These are phyloP conservation scores for Syzygium aqueum DNA, from an alignment of 345 rosid species.

Conservation along the genomic window DNA sequence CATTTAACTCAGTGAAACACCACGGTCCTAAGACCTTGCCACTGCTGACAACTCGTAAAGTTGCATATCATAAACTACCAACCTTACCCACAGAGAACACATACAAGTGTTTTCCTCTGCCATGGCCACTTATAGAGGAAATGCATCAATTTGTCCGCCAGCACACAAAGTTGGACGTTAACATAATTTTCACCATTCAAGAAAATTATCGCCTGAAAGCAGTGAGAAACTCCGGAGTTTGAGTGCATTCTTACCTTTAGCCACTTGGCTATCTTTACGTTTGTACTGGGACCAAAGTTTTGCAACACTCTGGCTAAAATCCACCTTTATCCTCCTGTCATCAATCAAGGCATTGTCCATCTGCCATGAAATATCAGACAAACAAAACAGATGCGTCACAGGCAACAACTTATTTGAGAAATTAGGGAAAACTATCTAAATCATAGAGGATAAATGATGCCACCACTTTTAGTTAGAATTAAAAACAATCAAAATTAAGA, in stretches of 20 bases:
- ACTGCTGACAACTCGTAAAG: neutral
- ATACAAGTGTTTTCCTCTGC: neutral
- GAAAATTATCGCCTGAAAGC: neutral
- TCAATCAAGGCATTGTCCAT: conserved; percentile 98
- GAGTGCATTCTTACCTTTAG: conserved; percentile 36
- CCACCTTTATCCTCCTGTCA: conserved; percentile 94
- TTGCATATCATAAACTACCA: neutral
- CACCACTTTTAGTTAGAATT: neutral
- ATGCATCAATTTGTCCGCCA: neutral
- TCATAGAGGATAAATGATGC: neutral
- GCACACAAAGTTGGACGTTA: neutral
- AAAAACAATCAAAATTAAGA: neutral
- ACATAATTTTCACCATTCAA: neutral
- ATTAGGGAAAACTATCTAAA: neutral
- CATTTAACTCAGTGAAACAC: neutral
- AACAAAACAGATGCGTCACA: neutral
- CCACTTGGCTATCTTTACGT: conserved; percentile 43
- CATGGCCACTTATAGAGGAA: neutral
- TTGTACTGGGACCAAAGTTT: conserved; percentile 77
- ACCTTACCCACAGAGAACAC: neutral
- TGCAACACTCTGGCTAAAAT: conserved; percentile 95
- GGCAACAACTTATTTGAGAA: neutral
- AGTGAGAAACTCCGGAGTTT: neutral
- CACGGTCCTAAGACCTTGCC: neutral
- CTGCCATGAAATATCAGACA: conserved; percentile 25